Evolutionary conservation across 306 rosid genomes (phyloP), one percentile per base, ranked within the genome.

Genomic region (Malus orientalis): DNA sequence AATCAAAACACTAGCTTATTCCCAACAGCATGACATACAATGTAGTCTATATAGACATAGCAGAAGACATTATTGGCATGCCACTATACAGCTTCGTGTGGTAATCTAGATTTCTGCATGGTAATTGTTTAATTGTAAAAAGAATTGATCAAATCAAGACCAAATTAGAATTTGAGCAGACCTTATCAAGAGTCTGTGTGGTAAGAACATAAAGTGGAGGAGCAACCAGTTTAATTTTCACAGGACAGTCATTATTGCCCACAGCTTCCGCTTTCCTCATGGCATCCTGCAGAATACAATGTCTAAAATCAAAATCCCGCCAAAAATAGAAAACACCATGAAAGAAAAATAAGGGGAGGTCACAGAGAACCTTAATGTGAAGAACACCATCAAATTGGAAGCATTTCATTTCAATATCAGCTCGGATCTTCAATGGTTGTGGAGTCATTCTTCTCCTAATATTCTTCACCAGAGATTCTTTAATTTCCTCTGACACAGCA

Each of bases 121-220:
- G 11, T n/a, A 25, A 44, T 63, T 61, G 51, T 30, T 53, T 29
- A 63, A 23, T n/a, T 44, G 29, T 57, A 47, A 20, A 10, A 14
- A 64, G 15, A 55, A 57, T 12, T 71, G 14, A 79, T 44, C 61
- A 73, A 51, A 78, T 54, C 20, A 71, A 76, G n/a, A 38, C 44
- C 55, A 54, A 4, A 47, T 16, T 3, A 67, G n/a, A 10, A 47
- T 49, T 49, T 73, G 63, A 76, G 74, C 88, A 20, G 63, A 95
- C 99, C 98, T 96, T 96, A 87, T 96, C 98, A 23, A 96, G 99
- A 73, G 99, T 96, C 83, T 92, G 97, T 61, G 99, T 92, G 74
- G 99, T 92, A 65, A 96, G 91, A 77, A 92, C 99, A 76, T 96
- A 92, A 22, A 92, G 97, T 16, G 99, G 98, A 42, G 99, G 97